Evolutionary conservation across 306 rosid species (phyloP).

Genomic region (Rosa lucieae): DNA sequence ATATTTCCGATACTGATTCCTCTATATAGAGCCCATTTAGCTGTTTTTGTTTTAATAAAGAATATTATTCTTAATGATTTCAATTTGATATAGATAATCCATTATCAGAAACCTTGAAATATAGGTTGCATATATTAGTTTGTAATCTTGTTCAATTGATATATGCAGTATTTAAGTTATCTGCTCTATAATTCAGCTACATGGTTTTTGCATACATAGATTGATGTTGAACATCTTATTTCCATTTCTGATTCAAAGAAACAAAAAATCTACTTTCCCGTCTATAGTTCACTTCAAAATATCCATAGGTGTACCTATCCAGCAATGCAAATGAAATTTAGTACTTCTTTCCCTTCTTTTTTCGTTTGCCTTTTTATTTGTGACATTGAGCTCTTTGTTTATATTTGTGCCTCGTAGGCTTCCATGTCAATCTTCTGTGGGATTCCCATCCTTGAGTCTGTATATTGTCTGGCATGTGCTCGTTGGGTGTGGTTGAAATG

Average conservation of each 20-base stretch:
- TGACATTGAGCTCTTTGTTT: background rate
- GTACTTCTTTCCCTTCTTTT: background rate
- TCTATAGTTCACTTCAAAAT: background rate
- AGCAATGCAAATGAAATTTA: background rate
- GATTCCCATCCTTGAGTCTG: slow-evolving; percentile 84
- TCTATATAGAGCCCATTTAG: background rate
- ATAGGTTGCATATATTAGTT: background rate
- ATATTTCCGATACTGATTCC: slow-evolving; percentile 13
- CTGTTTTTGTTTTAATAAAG: background rate
- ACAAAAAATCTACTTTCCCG: background rate
- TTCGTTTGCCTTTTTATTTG: no score
- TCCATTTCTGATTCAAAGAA: background rate
- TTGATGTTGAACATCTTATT: background rate
- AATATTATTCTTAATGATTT: background rate
- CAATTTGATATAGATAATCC: background rate
- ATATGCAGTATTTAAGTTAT: background rate
- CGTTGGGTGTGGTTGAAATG: slow-evolving; percentile 95
- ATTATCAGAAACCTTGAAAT: background rate
- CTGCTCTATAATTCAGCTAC: background rate
- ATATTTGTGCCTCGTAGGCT: slow-evolving; percentile 39
- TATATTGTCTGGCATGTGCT: slow-evolving; percentile 81
- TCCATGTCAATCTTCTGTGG: slow-evolving; percentile 87
- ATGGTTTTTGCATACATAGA: background rate
- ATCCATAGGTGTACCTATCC: background rate
- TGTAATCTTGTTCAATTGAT: background rate